Base-by-base conservation (phyloP, 2,329 filamentous ascomycete genomes). In the Juglanconis sp. region DNA sequence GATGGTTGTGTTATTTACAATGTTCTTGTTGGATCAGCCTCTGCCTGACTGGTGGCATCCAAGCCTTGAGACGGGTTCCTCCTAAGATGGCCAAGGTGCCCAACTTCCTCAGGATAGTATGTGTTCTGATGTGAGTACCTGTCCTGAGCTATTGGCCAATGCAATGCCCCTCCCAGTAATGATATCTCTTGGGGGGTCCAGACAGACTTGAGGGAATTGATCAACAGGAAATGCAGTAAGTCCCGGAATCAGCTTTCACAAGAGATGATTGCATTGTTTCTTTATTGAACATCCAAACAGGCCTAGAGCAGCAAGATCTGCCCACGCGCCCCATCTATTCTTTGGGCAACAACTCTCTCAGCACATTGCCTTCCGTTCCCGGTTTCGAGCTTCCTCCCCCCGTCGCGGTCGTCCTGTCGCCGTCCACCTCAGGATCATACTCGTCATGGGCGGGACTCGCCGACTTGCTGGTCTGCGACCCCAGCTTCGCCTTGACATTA, bases 371-470 rank as follows among this genome's bases (percentile, higher is more conserved):
- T 7, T 48, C 6, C 9, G 30, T 4, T 5, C 46, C 46, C n/a
- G 4, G 1, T 10, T 30, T 48, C 7, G 46, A 48, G 15, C 46
- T 48, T 24, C 46, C 46, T 24, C 24, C 46, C 30, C 24, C 30
- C 46, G 46, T 31, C 5, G 17, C 46, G 11, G 15, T 30, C 17
- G 53, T 56, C 47, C 60, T 59, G 30, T 62, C 60, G 30, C 60
- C 60, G 24, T 62, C 56, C n/a, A 56, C 52, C 35, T 62, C 60
- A 8, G 60, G 60, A 34, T 62, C 52, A 42, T 62, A 62, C 54
- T 62, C 60, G 32, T 35, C 60, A 5, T 49, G 56, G 13, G 10
- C 55, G 6, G 55, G 31, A 17, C 44, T 36, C 17, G 50, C 40
- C 35, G 49, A 40, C 51, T 52, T 59, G 30, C 38, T 56, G 0